Evolutionary conservation across 2,329 filamentous ascomycete species (phyloP), one percentile per base, ranked within the genome.

Genomic region (Arthrobotrys conoides): DNA sequence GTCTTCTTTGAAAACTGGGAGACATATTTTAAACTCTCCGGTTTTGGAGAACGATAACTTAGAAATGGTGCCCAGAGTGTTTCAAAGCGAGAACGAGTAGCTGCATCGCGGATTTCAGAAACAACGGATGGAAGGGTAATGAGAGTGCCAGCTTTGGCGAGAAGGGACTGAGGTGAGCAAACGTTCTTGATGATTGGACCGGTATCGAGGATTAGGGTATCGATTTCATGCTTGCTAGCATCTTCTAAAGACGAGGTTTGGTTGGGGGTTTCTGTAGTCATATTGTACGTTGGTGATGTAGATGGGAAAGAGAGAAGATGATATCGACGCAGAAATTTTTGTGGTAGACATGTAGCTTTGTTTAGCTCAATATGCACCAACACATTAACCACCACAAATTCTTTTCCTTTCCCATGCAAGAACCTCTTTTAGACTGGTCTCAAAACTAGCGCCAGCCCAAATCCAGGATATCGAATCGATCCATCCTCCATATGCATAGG

Each of bases 181-280:
- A 96, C 91, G 85, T 97, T 97, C 84, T 95, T 95, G 84, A 99
- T 94, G 78, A 99, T 90, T 6, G 95, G 94, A 27, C 94, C 95
- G 2, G 96, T 92, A 83, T 99, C 96, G 81, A 99, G 88, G 30
- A 98, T 89, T 65, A 98, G 89, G 68, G 91, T 92, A 86, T 96
- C 91, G 63, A 97, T 90, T 48, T 68, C 71, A 46, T 61, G 36
- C 30, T 18, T 14, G 16, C 0, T n/a, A 51, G 59, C 10, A 5
- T 38, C 22, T 14, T 20, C 46, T 16, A n/a, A 22, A 0, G 38
- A 18, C 6, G 59, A 38, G 4, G 38, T 18, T 20, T 65, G 46
- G n/a, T n/a, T 51, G n/a, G 48, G 64, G 16, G 36, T 46, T 20
- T 71, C 67, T 44, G 66, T 51, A 16, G 67, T 61, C 72, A 77